phyloP scores from a whole-genome alignment of 1,284 basidiomycete species.

The Austroboletus niveus region DNA sequence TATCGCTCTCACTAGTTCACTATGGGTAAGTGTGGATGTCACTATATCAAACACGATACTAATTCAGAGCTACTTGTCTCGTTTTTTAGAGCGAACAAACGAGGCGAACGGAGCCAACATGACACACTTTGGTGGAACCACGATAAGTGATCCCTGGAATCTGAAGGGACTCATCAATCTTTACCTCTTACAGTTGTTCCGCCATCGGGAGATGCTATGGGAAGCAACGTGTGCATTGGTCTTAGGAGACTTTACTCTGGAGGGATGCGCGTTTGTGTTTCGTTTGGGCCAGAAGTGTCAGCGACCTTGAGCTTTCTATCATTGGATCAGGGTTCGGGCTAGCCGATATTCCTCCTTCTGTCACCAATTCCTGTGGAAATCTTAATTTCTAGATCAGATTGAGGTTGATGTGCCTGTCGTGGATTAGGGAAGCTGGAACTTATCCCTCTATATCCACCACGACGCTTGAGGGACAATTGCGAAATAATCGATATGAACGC shows the following conservation, averaged over 20 bases:
- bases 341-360: conserved; percentile 7
- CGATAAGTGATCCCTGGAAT: background rate
- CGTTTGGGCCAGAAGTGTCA: background rate
- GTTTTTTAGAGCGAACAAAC: background rate
- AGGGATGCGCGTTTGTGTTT: background rate
- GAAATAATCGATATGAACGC: conserved; percentile 30
- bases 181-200: background rate
- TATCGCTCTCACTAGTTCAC: background rate
- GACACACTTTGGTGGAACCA: background rate
- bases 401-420: conserved; percentile 19
- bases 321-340: conserved; percentile 14
- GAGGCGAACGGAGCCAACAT: background rate
- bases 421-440: background rate
- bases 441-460: conserved; percentile 11
- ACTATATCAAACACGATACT: too few relatives aligned
- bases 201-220: background rate
- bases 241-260: background rate
- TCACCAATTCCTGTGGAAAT: background rate
- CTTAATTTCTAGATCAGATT: background rate
- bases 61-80: too few relatives aligned
- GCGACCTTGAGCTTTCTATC: conserved; percentile 6
- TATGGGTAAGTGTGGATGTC: background rate
- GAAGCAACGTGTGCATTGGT: background rate
- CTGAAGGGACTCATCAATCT: background rate
- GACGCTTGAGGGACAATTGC: conserved; percentile 13